Conservation (phyloP, 352 stramenopile genomes). For the Phytophthora pistaciae region DNA sequence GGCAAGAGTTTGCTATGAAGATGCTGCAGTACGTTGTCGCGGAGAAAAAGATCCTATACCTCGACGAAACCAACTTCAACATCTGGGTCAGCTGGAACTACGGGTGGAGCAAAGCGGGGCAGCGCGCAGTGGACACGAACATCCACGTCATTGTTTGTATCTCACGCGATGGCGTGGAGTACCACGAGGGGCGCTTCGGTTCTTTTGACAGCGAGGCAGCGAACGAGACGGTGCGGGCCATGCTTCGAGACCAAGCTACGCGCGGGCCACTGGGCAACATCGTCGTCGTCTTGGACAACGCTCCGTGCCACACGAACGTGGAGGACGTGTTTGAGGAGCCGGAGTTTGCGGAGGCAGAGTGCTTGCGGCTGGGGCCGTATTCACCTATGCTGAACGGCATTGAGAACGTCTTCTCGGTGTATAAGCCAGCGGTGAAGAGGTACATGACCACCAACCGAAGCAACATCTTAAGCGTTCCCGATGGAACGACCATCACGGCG, state of each 20-base stretch:
- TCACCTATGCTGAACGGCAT: background rate
- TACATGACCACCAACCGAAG: background rate
- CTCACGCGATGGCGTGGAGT: background rate
- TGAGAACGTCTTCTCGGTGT: background rate
- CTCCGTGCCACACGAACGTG: background rate
- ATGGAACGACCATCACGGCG: background rate
- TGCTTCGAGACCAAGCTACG: background rate
- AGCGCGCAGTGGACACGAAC: background rate
- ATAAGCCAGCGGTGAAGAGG: background rate
- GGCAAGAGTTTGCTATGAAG: background rate
- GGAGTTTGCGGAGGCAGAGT: background rate
- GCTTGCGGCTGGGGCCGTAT: background rate
- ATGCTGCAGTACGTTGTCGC: background rate
- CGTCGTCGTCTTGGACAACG: background rate
- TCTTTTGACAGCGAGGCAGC: background rate
- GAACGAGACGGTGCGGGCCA: background rate
- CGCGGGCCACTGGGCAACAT: background rate
- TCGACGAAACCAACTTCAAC: background rate
- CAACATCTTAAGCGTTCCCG: background rate
- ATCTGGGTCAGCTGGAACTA: background rate
- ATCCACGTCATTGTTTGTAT: background rate
- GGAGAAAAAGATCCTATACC: conserved; percentile 4
- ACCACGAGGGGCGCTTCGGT: background rate
- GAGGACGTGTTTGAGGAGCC: background rate
- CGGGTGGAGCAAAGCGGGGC: background rate